Conservation (phyloP, 2,329 filamentous ascomycete species). For the Clonostachys sp. region DNA sequence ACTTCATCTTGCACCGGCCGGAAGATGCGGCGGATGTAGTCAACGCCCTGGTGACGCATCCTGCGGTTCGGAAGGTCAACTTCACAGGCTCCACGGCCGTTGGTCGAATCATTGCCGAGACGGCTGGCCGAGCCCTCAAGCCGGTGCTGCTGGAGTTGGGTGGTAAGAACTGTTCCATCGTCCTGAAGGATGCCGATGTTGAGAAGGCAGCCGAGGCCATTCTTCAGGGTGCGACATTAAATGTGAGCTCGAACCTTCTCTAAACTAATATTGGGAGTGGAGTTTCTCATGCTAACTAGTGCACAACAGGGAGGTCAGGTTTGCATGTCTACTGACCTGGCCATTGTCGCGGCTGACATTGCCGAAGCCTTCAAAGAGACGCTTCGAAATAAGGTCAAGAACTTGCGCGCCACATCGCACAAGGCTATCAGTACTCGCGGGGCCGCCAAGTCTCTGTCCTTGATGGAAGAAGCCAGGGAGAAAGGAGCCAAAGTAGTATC, state of each 20-base stretch:
- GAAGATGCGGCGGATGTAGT: conserved; percentile 62
- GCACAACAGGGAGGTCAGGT: conserved; percentile 48
- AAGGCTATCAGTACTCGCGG: not conserved
- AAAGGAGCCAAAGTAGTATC: not conserved
- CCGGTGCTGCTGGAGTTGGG: too few species aligned
- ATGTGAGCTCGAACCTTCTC: too few species aligned
- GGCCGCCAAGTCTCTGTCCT: not conserved
- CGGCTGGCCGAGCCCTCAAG: too few species aligned
- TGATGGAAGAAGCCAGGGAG: not conserved
- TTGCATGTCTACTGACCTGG: conserved; percentile 67
- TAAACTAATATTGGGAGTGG: not conserved
- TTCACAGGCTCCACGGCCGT: too few species aligned
- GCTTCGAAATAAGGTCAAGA: too few species aligned
- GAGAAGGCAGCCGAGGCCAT: conserved; percentile 13
- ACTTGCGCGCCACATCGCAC: not conserved
- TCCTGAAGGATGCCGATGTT: too few species aligned
- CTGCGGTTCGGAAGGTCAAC: conserved; percentile 4
- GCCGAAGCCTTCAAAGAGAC: not conserved
- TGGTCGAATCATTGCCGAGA: too few species aligned
- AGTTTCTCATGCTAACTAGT: not conserved
- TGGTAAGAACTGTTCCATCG: too few species aligned
- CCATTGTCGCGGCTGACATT: conserved; percentile 29
- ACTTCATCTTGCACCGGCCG: conserved; percentile 59
- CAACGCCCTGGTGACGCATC: conserved; percentile 51
- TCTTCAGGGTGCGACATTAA: conserved; percentile 10